Percentiles rank a stretch among this genome's conserved stretches.
Conservation (phyloP, 768 basidiomycete species). For the Russula virescens region DNA sequence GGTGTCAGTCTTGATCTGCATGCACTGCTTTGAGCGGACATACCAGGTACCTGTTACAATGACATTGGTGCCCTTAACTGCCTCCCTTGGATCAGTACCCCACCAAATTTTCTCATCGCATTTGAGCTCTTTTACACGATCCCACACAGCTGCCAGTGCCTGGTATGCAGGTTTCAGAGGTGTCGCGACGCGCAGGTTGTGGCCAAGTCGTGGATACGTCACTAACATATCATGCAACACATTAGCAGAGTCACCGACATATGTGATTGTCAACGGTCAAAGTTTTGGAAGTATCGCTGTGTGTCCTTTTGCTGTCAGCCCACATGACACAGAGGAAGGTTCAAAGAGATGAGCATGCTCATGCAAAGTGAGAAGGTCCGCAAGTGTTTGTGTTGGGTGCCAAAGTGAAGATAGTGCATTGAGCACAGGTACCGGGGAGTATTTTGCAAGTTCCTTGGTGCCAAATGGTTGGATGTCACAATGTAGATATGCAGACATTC, state of each 20-base stretch:
- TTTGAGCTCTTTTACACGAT: constrained; percentile 66
- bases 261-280: constrained; percentile 81
- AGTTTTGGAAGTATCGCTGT: constrained; percentile 44
- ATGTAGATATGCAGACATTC: background rate
- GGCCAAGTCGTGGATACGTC: constrained; percentile 86
- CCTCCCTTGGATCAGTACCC: constrained; percentile 76
- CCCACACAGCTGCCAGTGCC: constrained; percentile 70
- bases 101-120: constrained; percentile 71
- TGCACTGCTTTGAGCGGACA: constrained; percentile 21
- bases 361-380: constrained; percentile 85
- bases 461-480: background rate
- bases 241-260: constrained; percentile 92
- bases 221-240: constrained; percentile 98
- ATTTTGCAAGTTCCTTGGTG: constrained; percentile 77
- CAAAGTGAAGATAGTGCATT: constrained; percentile 94
- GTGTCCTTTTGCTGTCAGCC: constrained; percentile 11
- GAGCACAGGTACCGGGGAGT: constrained; percentile 90
- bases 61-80: constrained; percentile 86
- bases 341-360: constrained; percentile 61
- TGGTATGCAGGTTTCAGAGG: constrained; percentile 59
- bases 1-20: background rate
- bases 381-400: constrained; percentile 95
- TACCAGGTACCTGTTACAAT: constrained; percentile 97
- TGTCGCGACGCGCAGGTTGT: constrained; percentile 76
- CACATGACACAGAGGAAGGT: constrained; percentile 21